Conservation (phyloP, 2,329 filamentous ascomycete genomes). For the Neonectria ditissima region DNA sequence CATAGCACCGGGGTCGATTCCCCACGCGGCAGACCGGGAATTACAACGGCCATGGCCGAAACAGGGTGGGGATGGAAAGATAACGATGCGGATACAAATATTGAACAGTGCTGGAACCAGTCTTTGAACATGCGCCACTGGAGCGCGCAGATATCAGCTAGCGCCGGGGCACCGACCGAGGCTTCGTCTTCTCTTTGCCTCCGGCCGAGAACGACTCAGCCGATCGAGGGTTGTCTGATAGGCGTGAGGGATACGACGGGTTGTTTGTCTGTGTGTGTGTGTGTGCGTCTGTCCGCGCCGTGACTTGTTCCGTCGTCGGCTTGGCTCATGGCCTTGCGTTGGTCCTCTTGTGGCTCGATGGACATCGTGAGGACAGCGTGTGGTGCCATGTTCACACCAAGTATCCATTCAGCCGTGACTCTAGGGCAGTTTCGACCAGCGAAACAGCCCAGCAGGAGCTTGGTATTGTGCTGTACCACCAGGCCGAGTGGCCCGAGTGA, state of each 20-base stretch:
- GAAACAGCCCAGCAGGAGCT: neutral
- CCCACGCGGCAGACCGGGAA: slow-evolving; percentile 31
- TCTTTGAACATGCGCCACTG: slow-evolving; percentile 8
- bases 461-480: slow-evolving; percentile 2
- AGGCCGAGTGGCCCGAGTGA: slow-evolving; percentile 1
- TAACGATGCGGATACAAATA: slow-evolving; percentile 29
- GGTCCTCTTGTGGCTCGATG: slow-evolving; percentile 29
- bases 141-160: slow-evolving; percentile 9
- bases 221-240: neutral
- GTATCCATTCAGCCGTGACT: slow-evolving; percentile 20
- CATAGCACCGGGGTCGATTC: slow-evolving; percentile 22
- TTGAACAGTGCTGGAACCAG: neutral
- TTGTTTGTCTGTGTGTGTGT: neutral
- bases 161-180: slow-evolving; percentile 8
- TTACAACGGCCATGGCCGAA: slow-evolving; percentile 36
- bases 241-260: neutral
- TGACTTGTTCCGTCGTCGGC: neutral
- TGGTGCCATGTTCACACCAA: slow-evolving; percentile 30
- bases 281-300: neutral
- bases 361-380: slow-evolving; percentile 23
- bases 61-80: slow-evolving; percentile 38
- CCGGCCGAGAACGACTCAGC: too few relatives aligned
- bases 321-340: neutral
- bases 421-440: neutral
- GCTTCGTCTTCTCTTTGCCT: neutral